Conservation (phyloP, 2,329 filamentous ascomycete genomes). For the Mariannaea elegans region DNA sequence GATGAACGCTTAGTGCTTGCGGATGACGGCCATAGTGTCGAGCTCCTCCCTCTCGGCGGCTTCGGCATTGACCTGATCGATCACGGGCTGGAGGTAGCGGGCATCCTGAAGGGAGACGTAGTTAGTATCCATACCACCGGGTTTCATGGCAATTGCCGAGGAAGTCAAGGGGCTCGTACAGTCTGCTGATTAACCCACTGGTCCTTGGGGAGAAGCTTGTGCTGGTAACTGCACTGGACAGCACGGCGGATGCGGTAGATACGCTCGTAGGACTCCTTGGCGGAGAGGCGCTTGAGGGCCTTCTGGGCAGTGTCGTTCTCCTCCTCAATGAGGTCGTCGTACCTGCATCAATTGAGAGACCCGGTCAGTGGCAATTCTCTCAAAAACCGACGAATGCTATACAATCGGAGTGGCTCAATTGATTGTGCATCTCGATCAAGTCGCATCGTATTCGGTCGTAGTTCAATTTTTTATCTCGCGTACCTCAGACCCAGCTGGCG, state of each 20-base stretch:
- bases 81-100: slow-evolving; percentile 63
- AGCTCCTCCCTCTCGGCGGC: slow-evolving; percentile 62
- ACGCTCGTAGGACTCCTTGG: slow-evolving; percentile 94
- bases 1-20: slow-evolving; percentile 53
- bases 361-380: slow-evolving; percentile 34
- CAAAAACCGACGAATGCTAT: neutral
- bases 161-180: slow-evolving; percentile 45
- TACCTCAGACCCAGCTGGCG: slow-evolving; percentile 92
- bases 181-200: slow-evolving; percentile 68
- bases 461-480: slow-evolving; percentile 36
- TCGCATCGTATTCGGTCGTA: slow-evolving; percentile 7
- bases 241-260: slow-evolving; percentile 97
- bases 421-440: slow-evolving; percentile 14
- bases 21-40: slow-evolving; percentile 59
- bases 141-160: slow-evolving; percentile 29
- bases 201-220: slow-evolving; percentile 70
- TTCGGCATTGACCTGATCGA: slow-evolving; percentile 60
- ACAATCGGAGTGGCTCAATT: slow-evolving; percentile 29
- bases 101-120: slow-evolving; percentile 51
- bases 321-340: slow-evolving; percentile 94
- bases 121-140: neutral
- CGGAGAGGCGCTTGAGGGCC: slow-evolving; percentile 88
- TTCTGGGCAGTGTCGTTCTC: slow-evolving; percentile 87
- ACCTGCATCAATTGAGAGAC: slow-evolving; percentile 60
- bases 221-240: slow-evolving; percentile 76